Base-by-base conservation (phyloP, 495 filamentous ascomycete species). In the Bryoglossum gracile region DNA sequence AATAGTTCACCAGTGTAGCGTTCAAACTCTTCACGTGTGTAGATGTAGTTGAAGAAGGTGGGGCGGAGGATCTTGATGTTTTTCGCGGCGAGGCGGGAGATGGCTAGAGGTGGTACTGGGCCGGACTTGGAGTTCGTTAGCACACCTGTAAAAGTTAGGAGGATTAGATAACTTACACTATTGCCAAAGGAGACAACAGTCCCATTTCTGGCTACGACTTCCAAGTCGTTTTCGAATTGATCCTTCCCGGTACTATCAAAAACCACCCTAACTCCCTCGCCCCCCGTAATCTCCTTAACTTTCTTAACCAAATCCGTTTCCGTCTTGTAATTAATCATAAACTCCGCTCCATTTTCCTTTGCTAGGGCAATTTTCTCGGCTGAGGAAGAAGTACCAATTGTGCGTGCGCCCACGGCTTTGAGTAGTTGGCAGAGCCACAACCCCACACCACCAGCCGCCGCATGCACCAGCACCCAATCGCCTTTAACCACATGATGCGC, bases 201-300 rank as follows among this genome's bases (percentile, higher is more conserved):
- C 21, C 92, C 92, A 69, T 95, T 95, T 56, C 83, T 68, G 57
- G 78, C 84, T 16, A 94, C 67, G 51, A 78, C 80, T 46, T 89
- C 83, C 59, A 98, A 62, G 63, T 84, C 84, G 23, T 77, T 69
- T 50, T 96, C 89, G 71, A 94, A 95, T 0, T 92, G 96, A 44
- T 75, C 72, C 70, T 84, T 84, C 8, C 92, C 92, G 14, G 95
- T 88, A 16, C 85, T 83, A 64, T 98, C 92, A 65, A 90, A 95
- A 9, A 96, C 82, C 8, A 83, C 89, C 50, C 70, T 71, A 2
- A 88, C 85, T 8, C 92, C 92, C 39, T 75, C 60, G 1, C 82
- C 80, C 11, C 65, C 68, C 1, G 87, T 92, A 34, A 84, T 78
- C 59, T 89, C 81, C 61, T 74, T 76, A 1, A 91, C 82, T 60